These are phyloP conservation scores for Madurella mycetomatis DNA, from an alignment of 2,329 filamentous ascomycete species.

Conservation along the genomic window DNA sequence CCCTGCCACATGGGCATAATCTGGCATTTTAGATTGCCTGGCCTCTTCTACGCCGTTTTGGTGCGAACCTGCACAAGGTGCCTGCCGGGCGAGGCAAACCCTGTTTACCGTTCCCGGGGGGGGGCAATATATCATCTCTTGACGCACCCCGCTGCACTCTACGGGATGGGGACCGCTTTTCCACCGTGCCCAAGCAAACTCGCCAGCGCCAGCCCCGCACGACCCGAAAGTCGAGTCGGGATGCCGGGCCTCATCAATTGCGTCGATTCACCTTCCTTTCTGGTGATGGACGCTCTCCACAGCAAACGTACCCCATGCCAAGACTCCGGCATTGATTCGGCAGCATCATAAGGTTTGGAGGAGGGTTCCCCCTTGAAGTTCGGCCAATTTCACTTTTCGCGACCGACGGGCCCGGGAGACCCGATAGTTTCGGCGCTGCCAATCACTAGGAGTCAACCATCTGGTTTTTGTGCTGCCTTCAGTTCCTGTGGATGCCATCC, in stretches of 20 bases:
- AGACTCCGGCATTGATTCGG: constrained; percentile 23
- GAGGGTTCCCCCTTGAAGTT: neutral
- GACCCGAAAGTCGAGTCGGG: constrained; percentile 9
- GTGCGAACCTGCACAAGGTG: constrained; percentile 10
- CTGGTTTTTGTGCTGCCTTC: neutral
- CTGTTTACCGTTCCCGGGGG: constrained; percentile 17
- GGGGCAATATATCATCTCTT: constrained; percentile 23
- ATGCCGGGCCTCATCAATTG: constrained; percentile 16
- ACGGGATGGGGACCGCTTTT: constrained; percentile 28
- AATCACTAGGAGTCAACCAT: neutral
- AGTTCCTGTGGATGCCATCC: neutral
- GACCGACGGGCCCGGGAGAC: neutral
- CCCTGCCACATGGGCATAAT: constrained; percentile 22
- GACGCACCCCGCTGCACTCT: constrained; percentile 15
- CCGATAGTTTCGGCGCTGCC: constrained; percentile 1
- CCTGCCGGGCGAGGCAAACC: constrained; percentile 8
- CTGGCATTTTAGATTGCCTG: constrained; percentile 22
- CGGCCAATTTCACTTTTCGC: neutral
- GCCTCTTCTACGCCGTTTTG: constrained; percentile 8
- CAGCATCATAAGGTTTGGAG: constrained; percentile 13
- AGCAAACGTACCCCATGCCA: constrained; percentile 20
- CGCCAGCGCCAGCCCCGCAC: constrained; percentile 6
- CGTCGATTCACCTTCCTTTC: constrained; percentile 24
- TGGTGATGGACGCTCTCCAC: constrained; percentile 15
- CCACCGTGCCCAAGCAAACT: constrained; percentile 15